Percentiles rank a stretch among this genome's conserved stretches.
Conservation (phyloP, 164 flowering plant genomes). For the Umbellularia californica region DNA sequence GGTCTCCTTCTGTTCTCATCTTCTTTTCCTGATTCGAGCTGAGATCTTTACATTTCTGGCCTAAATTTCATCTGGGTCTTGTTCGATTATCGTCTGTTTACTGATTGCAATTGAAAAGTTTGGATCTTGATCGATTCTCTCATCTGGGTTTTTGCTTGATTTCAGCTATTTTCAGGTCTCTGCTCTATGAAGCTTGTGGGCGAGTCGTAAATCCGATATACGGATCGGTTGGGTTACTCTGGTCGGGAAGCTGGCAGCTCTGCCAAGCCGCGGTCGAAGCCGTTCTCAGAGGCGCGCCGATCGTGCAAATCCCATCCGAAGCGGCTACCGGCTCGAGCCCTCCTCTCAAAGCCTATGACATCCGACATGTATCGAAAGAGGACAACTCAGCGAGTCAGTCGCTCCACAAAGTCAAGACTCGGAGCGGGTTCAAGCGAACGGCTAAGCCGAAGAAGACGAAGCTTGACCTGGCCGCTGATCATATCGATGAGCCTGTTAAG, state of each 20-base stretch:
- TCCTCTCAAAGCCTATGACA: constrained; percentile 55
- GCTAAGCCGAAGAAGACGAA: constrained; percentile 21
- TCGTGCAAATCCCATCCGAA: constrained; percentile 41
- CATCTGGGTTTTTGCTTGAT: background rate
- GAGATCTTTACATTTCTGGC: too few species aligned
- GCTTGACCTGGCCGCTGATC: constrained; percentile 2
- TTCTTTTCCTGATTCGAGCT: too few species aligned
- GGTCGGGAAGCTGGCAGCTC: constrained; percentile 69
- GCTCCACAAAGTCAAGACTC: constrained; percentile 37
- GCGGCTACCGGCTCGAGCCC: constrained; percentile 36
- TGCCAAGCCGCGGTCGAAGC: constrained; percentile 76
- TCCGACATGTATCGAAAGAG: constrained; percentile 63
- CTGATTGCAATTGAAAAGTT: too few species aligned
- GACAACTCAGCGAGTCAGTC: constrained; percentile 33
- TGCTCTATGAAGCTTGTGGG: constrained; percentile 85
- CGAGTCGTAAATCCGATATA: constrained; percentile 72
- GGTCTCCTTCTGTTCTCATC: background rate
- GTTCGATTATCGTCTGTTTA: too few species aligned
- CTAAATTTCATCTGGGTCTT: background rate
- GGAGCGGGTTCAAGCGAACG: constrained; percentile 47
- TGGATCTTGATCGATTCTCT: too few species aligned
- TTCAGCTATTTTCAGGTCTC: constrained; percentile 67
- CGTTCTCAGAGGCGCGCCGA: constrained; percentile 50
- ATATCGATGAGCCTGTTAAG: background rate
- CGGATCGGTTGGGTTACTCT: constrained; percentile 71